Evolutionary conservation across 768 basidiomycete genomes (phyloP).

Genomic region (Suillus placidus): DNA sequence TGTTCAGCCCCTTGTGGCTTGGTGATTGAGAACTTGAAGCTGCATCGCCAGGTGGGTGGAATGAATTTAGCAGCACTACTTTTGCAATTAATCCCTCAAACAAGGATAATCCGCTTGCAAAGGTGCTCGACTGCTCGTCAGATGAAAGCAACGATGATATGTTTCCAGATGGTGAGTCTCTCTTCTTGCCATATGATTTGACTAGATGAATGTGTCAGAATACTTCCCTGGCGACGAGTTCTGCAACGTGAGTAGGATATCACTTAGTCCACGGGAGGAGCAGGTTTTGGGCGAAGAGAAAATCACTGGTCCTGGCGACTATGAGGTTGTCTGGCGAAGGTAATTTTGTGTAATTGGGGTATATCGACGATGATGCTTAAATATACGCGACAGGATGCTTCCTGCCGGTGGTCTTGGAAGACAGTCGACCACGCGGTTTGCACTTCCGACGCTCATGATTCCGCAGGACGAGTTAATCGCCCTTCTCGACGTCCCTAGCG

Average conservation of each 20-base stretch:
- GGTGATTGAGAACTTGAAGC: slow-evolving; percentile 49
- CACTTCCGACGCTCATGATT: slow-evolving; percentile 63
- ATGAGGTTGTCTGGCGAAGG: slow-evolving; percentile 70
- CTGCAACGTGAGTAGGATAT: slow-evolving; percentile 55
- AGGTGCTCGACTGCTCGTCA: slow-evolving; percentile 55
- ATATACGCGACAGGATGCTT: slow-evolving; percentile 43
- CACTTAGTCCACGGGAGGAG: slow-evolving; percentile 46
- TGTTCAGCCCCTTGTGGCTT: slow-evolving; percentile 61
- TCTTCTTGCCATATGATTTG: neutral
- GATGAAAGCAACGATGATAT: slow-evolving; percentile 45
- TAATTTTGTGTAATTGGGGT: slow-evolving; percentile 23
- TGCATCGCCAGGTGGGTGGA: slow-evolving; percentile 50
- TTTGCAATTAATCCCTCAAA: slow-evolving; percentile 2
- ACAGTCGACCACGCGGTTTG: slow-evolving; percentile 49
- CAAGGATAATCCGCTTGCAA: slow-evolving; percentile 48
- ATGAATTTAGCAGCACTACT: neutral
- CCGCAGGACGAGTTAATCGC: slow-evolving; percentile 69
- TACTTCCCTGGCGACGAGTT: slow-evolving; percentile 69
- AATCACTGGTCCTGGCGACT: slow-evolving; percentile 57
- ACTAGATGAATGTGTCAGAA: slow-evolving; percentile 40
- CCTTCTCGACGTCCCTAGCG: slow-evolving; percentile 62
- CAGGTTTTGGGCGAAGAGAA: slow-evolving; percentile 32
- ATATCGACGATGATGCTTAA: neutral
- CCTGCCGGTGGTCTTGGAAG: slow-evolving; percentile 47
- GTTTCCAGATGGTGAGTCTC: slow-evolving; percentile 49